Evolutionary conservation across 176 grass and related monocot species (phyloP), one percentile per base, ranked within the genome.

Genomic region (Oryza coarctata): DNA sequence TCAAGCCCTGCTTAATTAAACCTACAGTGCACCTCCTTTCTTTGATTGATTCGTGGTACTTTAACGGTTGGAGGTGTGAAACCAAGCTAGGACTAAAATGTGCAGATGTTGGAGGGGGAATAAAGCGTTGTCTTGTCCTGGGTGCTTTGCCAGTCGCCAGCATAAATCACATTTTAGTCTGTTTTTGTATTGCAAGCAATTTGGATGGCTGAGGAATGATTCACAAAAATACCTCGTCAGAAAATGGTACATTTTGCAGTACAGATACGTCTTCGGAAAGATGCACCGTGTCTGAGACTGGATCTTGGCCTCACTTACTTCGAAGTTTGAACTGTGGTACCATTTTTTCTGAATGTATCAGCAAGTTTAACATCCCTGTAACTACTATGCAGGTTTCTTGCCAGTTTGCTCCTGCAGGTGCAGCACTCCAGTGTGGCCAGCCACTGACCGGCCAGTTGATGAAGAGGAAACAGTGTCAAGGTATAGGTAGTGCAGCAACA

Each of bases 1-100:
- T 82, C 78, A 76, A 70, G 73, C 81, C 78, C 14, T 78, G 73
- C 83, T 44, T 77, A 60, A 28, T 88, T 61, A 69, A 28, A 80
- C 36, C 23, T 22, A 70, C 60, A 75, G 69, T 45, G 12, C 3
- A 12, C 33, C 27, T 23, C 70, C 79, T 50, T 78, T 90, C 55
- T 32, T 58, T 13, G 36, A 74, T 79, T 9, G 74, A 83, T 86
- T 90, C 62, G 47, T 63, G 71, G 67, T 8, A 52, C 83, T 90
- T 83, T 79, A 79, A 79, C 68, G 68, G 79, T 45, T 58, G 45
- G 34, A 71, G 32, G 88, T 86, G 88, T 86, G 83, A 89, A 78
- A 66, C 25, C 74, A 3, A 62, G 62, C 29, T 60, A 62, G 4
- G 77, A 89, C 74, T 82, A 63, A 73, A 38, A 82, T 65, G 38